phyloP scores from a whole-genome alignment of 495 filamentous ascomycete species.

The Astrothelium subdiscretum region DNA sequence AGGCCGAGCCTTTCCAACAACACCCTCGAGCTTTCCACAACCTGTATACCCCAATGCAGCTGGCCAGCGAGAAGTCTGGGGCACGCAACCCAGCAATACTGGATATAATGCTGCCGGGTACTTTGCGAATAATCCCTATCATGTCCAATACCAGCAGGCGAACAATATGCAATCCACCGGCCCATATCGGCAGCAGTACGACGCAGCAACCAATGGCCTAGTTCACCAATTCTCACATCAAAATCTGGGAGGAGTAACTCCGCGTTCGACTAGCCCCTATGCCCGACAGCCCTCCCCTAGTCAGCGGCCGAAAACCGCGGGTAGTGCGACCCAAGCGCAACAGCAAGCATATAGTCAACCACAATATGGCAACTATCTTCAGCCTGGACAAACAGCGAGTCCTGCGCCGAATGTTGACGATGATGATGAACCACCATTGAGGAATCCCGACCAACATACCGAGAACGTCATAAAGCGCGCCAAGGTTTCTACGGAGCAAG shows the following conservation, averaged over 20 bases:
- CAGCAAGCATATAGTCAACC: conserved; percentile 31
- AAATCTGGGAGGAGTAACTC: conserved; percentile 58
- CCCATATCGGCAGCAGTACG: conserved; percentile 9
- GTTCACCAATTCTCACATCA: conserved; percentile 96
- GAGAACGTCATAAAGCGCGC: conserved; percentile 28
- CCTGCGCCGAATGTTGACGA: conserved; percentile 20
- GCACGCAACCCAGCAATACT: conserved; percentile 39
- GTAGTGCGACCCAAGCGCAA: conserved; percentile 30
- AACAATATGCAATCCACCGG: conserved; percentile 40
- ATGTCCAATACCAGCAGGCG: conserved; percentile 48
- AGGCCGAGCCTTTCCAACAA: conserved; percentile 80
- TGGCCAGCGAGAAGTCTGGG: conserved; percentile 39
- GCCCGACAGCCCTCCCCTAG: conserved; percentile 57
- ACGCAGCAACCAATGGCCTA: conserved; percentile 52
- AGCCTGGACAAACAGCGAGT: conserved; percentile 23
- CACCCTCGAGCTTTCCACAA: conserved; percentile 91
- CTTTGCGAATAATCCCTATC: conserved; percentile 54
- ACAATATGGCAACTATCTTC: conserved; percentile 51
- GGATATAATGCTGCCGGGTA: conserved; percentile 46
- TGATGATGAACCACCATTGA: conserved; percentile 30
- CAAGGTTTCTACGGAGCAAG: conserved; percentile 42
- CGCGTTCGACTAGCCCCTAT: conserved; percentile 53
- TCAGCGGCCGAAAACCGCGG: conserved; percentile 69
- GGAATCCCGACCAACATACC: conserved; percentile 28
- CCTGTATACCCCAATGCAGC: conserved; percentile 56